Base-by-base conservation (phyloP, 306 rosid species). In the Erythrophleum fordii region DNA sequence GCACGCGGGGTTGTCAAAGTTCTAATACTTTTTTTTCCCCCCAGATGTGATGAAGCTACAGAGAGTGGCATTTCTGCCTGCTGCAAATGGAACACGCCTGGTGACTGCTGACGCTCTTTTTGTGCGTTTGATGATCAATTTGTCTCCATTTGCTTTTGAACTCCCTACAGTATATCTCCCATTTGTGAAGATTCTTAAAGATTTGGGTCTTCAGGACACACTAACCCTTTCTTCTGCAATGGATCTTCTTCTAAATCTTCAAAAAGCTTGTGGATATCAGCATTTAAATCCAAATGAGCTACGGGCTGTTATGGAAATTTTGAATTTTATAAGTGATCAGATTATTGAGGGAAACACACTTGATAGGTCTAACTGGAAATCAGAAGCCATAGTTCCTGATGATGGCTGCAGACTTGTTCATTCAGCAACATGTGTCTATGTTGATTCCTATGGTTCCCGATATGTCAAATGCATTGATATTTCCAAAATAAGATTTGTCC, bases 111-210 rank as follows among this genome's bases (percentile, higher is more conserved):
- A 86, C 82, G 84, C 90, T 76, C 95, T 95, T 56, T 95, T 90
- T 86, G 97, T 92, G 29, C 97, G 90, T 44, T 83, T 95, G 76
- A 81, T 92, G 45, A 83, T 95, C 83, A 95, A 93, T 83, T 88
- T 95, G 83, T 95, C 99, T 52, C 99, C 99, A 12, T 93, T 95
- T 91, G 95, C 97, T 72, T 95, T 95, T 88, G 97, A 95, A 85
- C 97, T 95, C 77, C 97, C 97, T 48, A 28, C 95, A 11, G 74
- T 80, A 73, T 95, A 95, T 87, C 97, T 93, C 75, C 94, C 99
- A 64, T 95, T 86, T 3, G 88, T 88, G 78, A 95, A 91, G 86
- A 88, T 93, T 83, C 94, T 95, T 64, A 90, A 91, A 84, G 95
- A 87, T 83, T 88, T 95, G 86, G 97, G 97, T 81, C 97, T 95